Percentiles rank a stretch among this genome's conserved stretches.
Evolutionary conservation across 192 early-diverging fungal genomes (phyloP).

Genomic region (Mycoemilia scoparia): DNA sequence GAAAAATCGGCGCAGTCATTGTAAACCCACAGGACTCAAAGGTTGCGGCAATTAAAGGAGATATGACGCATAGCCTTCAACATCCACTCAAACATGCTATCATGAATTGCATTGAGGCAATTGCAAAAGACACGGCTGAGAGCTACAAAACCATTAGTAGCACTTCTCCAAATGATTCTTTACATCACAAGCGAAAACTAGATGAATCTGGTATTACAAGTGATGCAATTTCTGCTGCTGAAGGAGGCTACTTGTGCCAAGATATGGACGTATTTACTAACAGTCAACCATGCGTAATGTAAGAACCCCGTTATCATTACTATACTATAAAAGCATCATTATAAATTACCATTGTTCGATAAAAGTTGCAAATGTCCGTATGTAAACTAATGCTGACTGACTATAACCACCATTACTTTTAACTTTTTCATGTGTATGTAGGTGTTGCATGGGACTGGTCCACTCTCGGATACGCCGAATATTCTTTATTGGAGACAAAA

Average conservation of each 20-base stretch:
- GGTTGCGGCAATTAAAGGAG: too few relatives aligned
- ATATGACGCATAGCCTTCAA: conserved; percentile 19
- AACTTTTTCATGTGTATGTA: conserved; percentile 5
- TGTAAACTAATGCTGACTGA: not conserved
- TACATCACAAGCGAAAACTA: conserved; percentile 2
- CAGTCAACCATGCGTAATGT: conserved; percentile 81
- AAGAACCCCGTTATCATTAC: too few relatives aligned
- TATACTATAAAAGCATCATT: too few relatives aligned
- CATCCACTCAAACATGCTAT: conserved; percentile 65
- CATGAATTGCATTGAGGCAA: conserved; percentile 54
- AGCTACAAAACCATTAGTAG: too few relatives aligned
- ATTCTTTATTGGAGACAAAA: conserved; percentile 33
- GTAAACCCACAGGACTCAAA: too few relatives aligned
- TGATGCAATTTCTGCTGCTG: not conserved
- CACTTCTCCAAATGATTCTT: too few relatives aligned
- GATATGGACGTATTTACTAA: conserved; percentile 65
- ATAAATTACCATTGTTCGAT: too few relatives aligned
- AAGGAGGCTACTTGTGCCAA: conserved; percentile 54
- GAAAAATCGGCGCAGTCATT: too few relatives aligned
- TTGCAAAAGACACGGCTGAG: conserved; percentile 38
- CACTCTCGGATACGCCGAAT: conserved; percentile 79
- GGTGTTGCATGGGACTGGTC: conserved; percentile 85
- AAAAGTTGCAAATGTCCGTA: too few relatives aligned
- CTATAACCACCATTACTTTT: not conserved
- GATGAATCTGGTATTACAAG: conserved; percentile 1